Evolutionary conservation across 2,329 filamentous ascomycete genomes (phyloP), one percentile per base, ranked within the genome.

Genomic region (Colletotrichum tanaceti): DNA sequence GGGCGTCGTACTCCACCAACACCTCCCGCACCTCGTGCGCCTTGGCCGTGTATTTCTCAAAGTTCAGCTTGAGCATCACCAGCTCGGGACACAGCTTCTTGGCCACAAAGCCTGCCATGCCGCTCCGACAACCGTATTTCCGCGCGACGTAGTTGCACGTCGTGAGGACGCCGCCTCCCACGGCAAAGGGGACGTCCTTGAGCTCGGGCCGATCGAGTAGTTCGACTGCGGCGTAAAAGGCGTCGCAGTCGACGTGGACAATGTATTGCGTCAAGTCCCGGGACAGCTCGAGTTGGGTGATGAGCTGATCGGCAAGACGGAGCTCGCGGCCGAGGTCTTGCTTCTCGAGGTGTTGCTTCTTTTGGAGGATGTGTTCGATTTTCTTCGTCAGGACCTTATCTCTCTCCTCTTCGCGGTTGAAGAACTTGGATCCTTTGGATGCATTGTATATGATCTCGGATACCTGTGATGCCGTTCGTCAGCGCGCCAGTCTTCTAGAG

Each of bases 361-460:
- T 92, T 14, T 86, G 85, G 50, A 96, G 79, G 65, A 98, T 95
- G 49, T 88, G 86, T 61, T 90, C 88, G 73, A 98, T 98, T 79
- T 97, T 98, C 64, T 90, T 85, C 0, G 95, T 98, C 22, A 98
- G 86, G 52, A 88, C 85, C 74, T 91, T 91, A 82, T 98, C 95
- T 74, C 90, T 91, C 65, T 82, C 86, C 77, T 97, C 91, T 79
- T 99, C 96, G 68, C 94, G 93, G 73, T 91, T 93, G 85, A 98
- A 99, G 82, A 91, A 99, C 78, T 97, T 98, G 73, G 93, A 97
- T 55, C 96, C 96, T 77, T 97, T 98, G 18, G 94, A 98, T 13
- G 94, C 94, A 78, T 97, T 93, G 81, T 98, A 98, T 69, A 99
- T 99, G 73, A 98, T 91, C 74, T 98, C 94, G 2, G 94, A 97